Percentiles rank a stretch among this genome's conserved stretches.
phyloP scores from a whole-genome alignment of 331 rosid genomes.

The Malus hybrid region DNA sequence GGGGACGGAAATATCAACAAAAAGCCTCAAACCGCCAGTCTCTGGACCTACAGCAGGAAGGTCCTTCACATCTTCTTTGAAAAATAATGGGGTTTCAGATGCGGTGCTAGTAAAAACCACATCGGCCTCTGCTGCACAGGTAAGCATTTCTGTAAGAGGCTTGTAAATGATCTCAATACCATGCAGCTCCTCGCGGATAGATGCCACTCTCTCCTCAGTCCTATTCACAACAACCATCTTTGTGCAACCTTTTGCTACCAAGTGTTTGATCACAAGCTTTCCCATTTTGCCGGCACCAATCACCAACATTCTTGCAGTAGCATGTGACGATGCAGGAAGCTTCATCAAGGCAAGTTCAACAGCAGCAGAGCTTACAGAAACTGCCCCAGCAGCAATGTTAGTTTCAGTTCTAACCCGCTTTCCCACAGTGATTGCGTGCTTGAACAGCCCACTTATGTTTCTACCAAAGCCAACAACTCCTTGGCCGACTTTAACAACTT shows the following conservation, averaged over 20 bases:
- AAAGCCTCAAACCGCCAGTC: slow-evolving; percentile 59
- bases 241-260: slow-evolving; percentile 85
- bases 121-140: slow-evolving; percentile 68
- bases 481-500: slow-evolving; percentile 94
- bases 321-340: slow-evolving; percentile 63
- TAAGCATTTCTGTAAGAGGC: slow-evolving; percentile 76
- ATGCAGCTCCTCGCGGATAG: slow-evolving; percentile 61
- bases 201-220: slow-evolving; percentile 75
- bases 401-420: slow-evolving; percentile 96
- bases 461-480: slow-evolving; percentile 92
- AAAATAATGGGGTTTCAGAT: slow-evolving; percentile 72
- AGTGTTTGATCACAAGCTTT: slow-evolving; percentile 90
- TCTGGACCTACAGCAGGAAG: slow-evolving; percentile 58
- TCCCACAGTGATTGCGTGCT: slow-evolving; percentile 98
- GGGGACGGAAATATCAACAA: slow-evolving; percentile 89
- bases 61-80: slow-evolving; percentile 59
- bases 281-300: slow-evolving; percentile 99
- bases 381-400: slow-evolving; percentile 94
- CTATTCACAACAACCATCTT: slow-evolving; percentile 88
- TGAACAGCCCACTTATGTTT: slow-evolving; percentile 86
- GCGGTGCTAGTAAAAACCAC: slow-evolving; percentile 89
- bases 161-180: slow-evolving; percentile 70
- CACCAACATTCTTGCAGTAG: slow-evolving; percentile 62
- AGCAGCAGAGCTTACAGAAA: slow-evolving; percentile 97
- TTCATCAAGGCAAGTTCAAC: slow-evolving; percentile 89